phyloP scores from a whole-genome alignment of 1,139 yeast species.

The Candida tunisiensis region DNA sequence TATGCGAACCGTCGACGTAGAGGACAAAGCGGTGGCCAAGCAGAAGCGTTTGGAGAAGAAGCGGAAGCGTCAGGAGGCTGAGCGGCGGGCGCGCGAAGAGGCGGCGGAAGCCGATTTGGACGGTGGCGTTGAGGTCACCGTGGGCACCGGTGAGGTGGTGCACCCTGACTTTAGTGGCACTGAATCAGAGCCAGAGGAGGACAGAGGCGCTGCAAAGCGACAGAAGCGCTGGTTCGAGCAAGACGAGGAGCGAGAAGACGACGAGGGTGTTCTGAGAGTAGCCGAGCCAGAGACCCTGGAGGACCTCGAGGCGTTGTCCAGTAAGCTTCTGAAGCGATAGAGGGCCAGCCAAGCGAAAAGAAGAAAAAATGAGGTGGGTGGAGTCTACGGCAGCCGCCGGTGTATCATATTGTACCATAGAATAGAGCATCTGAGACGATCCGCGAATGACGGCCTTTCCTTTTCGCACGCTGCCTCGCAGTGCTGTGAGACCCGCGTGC shows the following conservation, averaged over 20 bases:
- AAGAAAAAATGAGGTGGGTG: no score
- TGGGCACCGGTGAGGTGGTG: conserved; percentile 8
- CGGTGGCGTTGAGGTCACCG: conserved; percentile 23
- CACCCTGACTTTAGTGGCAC: conserved; percentile 5
- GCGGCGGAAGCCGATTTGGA: conserved; percentile 20
- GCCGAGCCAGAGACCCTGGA: conserved; percentile 85
- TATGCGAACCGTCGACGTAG: conserved; percentile 57
- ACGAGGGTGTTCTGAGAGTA: conserved; percentile 34
- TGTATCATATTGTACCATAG: no score
- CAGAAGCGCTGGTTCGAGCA: conserved; percentile 13
- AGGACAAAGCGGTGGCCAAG: conserved; percentile 70
- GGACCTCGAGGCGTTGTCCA: conserved; percentile 83
- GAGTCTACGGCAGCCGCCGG: no score
- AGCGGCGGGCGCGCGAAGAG: conserved; percentile 34
- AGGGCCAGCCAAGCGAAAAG: no score
- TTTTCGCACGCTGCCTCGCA: no score
- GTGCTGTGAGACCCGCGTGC: no score
- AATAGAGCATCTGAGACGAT: no score
- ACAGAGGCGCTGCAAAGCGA: conserved; percentile 1
- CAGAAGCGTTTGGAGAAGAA: conserved; percentile 80
- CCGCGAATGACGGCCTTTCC: no score
- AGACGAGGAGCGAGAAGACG: conserved; percentile 19
- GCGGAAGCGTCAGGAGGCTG: conserved; percentile 70
- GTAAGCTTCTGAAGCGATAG: conserved; percentile 30
- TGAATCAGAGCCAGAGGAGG: conserved; percentile 5